These are phyloP conservation scores for Diaporthe batatas DNA, from an alignment of 2,329 filamentous ascomycete genomes.

Conservation along the genomic window DNA sequence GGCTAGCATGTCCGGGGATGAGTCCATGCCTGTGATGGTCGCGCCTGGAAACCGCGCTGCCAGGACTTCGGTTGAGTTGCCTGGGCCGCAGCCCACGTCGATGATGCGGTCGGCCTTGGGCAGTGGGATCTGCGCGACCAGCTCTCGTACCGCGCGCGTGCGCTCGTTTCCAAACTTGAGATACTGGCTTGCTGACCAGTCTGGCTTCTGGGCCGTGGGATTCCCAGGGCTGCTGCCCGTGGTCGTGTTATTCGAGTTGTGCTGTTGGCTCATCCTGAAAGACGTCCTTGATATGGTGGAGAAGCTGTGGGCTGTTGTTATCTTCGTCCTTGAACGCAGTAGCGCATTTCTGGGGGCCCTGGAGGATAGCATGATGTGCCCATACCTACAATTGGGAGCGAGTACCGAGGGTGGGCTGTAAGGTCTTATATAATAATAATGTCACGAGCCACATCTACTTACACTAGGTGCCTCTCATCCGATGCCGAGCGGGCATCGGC, in stretches of 20 bases:
- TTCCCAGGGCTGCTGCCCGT: constrained; percentile 6
- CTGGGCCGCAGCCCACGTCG: constrained; percentile 72
- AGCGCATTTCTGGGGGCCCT: not conserved
- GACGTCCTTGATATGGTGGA: not conserved
- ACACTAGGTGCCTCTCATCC: no score
- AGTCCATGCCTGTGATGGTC: constrained; percentile 64
- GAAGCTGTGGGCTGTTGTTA: not conserved
- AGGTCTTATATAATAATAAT: not conserved
- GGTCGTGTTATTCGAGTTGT: constrained; percentile 1
- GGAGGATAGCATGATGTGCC: not conserved
- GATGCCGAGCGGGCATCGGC: not conserved
- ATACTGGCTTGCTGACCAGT: constrained; percentile 71
- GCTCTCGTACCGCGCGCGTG: constrained; percentile 65
- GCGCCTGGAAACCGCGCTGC: constrained; percentile 61
- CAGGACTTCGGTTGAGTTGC: constrained; percentile 68
- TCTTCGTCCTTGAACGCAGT: not conserved
- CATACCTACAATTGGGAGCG: no score
- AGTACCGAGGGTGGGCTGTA: no score
- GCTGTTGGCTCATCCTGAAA: constrained; percentile 32
- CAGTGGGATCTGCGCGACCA: constrained; percentile 62
- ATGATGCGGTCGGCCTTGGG: constrained; percentile 59
- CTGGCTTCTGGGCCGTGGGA: constrained; percentile 40
- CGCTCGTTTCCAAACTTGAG: constrained; percentile 67
- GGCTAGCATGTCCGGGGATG: constrained; percentile 67
- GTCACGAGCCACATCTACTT: no score